These are phyloP conservation scores for Polygonum maritimum DNA, from an alignment of 148 eudicot species.

Conservation along the genomic window DNA sequence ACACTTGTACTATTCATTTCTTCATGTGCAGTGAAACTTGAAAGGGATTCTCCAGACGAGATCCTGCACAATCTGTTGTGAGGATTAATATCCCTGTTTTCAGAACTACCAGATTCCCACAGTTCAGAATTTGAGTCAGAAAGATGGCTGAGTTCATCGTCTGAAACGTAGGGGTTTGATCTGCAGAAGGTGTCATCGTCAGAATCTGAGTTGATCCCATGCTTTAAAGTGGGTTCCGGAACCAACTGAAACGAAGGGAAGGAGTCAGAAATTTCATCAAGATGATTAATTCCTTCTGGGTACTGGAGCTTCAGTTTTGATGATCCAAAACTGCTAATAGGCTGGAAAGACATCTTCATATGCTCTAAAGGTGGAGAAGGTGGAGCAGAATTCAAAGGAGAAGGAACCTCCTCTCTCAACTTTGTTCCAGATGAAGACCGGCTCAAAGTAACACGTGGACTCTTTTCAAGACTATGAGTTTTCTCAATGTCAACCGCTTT, in stretches of 20 bases:
- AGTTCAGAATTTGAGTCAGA: slow-evolving; percentile 80
- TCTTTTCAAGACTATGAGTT: slow-evolving; percentile 18
- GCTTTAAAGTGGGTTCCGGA: slow-evolving; percentile 45
- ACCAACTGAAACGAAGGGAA: slow-evolving; percentile 93
- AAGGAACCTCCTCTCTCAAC: slow-evolving; percentile 23
- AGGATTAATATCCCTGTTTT: slow-evolving; percentile 32
- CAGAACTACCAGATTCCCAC: slow-evolving; percentile 70
- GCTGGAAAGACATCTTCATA: slow-evolving; percentile 89
- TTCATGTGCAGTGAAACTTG: slow-evolving; percentile 39
- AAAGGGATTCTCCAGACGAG: slow-evolving; percentile 51
- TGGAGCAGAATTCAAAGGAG: slow-evolving; percentile 51
- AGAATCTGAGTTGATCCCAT: slow-evolving; percentile 56
- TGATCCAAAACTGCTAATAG: slow-evolving; percentile 36
- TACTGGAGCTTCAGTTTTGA: slow-evolving; percentile 64
- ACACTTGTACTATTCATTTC: slow-evolving; percentile 16
- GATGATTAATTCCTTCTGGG: slow-evolving; percentile 48
- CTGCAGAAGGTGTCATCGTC: slow-evolving; percentile 88
- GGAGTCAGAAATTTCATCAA: slow-evolving; percentile 39
- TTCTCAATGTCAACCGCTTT: slow-evolving; percentile 19
- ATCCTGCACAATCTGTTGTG: slow-evolving; percentile 45
- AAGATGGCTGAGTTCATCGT: slow-evolving; percentile 44
- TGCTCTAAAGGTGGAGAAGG: slow-evolving; percentile 91
- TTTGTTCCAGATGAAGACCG: slow-evolving; percentile 23
- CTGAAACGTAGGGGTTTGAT: slow-evolving; percentile 72
- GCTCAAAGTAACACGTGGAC: slow-evolving; percentile 8